phyloP scores from a whole-genome alignment of 129 eudicot genomes.

The Solidago caesia region DNA sequence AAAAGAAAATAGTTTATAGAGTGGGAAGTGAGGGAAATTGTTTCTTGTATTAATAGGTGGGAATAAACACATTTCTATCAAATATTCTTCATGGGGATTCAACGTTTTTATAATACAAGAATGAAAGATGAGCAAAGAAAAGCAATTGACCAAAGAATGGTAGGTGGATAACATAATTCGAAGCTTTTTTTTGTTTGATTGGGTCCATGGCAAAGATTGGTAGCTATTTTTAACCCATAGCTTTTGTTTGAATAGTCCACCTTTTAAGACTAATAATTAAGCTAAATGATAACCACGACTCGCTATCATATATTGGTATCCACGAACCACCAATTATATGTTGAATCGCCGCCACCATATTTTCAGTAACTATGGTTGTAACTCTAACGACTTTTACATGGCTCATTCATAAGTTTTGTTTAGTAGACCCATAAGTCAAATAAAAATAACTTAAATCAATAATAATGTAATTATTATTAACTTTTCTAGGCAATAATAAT shows the following conservation, averaged over 20 bases:
- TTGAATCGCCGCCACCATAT: too few relatives aligned
- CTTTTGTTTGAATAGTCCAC: conserved; percentile 18
- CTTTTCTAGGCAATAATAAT: too few relatives aligned
- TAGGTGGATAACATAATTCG: conserved; percentile 18
- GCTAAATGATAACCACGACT: too few relatives aligned
- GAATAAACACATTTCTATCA: neutral
- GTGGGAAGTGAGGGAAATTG: neutral
- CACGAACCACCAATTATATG: too few relatives aligned
- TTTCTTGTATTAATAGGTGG: conserved; percentile 5
- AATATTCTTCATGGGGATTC: conserved; percentile 5
- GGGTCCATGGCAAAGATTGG: conserved; percentile 24
- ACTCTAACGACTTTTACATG: too few relatives aligned
- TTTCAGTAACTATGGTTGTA: too few relatives aligned
- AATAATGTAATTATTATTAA: too few relatives aligned
- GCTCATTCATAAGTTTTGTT: too few relatives aligned
- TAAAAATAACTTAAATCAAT: too few relatives aligned
- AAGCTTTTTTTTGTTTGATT: neutral
- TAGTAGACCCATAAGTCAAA: too few relatives aligned
- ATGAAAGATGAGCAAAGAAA: conserved; percentile 31
- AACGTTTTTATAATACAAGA: neutral
- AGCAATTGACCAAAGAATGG: conserved; percentile 30
- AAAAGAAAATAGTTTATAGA: neutral
- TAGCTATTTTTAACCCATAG: conserved; percentile 21
- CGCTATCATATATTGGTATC: too few relatives aligned
- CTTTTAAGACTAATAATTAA: neutral